Conservation (phyloP, 2,329 filamentous ascomycete species). For the Coniochaeta sp. region DNA sequence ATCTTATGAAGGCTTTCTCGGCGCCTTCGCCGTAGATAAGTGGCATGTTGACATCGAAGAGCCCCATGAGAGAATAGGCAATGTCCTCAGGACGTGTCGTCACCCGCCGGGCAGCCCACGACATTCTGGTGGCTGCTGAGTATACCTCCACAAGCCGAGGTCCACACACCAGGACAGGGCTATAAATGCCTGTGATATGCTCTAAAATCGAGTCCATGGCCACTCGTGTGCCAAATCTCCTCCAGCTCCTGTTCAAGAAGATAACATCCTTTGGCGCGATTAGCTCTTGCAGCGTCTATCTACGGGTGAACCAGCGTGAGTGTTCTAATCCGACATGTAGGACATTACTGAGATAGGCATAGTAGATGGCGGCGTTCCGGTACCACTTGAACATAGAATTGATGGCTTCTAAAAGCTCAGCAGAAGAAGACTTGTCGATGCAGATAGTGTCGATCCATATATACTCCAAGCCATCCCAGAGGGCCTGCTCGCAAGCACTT, state of each 20-base stretch:
- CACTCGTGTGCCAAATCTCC: background rate
- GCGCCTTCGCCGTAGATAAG: background rate
- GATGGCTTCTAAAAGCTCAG: conserved; percentile 4
- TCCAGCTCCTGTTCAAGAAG: background rate
- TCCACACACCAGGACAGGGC: no score
- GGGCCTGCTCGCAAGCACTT: conserved; percentile 5
- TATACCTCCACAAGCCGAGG: background rate
- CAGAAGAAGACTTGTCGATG: conserved; percentile 4
- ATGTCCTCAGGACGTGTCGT: background rate
- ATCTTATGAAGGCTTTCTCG: background rate
- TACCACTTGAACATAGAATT: conserved; percentile 13
- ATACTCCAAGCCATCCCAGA: conserved; percentile 2
- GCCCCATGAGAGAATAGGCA: background rate
- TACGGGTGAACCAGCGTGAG: background rate
- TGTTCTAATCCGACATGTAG: background rate
- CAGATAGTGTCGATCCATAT: conserved; percentile 7
- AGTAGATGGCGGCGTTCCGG: conserved; percentile 9
- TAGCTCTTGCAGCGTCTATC: conserved; percentile 1
- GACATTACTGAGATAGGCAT: conserved; percentile 12
- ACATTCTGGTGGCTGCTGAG: conserved; percentile 1
- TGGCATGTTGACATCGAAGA: background rate
- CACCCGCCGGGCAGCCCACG: background rate
- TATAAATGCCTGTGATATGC: no score
- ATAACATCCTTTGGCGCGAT: background rate
- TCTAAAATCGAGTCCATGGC: no score